Evolutionary conservation across 202 grass and related monocot species (phyloP), one percentile per base, ranked within the genome.

Genomic region (Tripidium arundinaceum): DNA sequence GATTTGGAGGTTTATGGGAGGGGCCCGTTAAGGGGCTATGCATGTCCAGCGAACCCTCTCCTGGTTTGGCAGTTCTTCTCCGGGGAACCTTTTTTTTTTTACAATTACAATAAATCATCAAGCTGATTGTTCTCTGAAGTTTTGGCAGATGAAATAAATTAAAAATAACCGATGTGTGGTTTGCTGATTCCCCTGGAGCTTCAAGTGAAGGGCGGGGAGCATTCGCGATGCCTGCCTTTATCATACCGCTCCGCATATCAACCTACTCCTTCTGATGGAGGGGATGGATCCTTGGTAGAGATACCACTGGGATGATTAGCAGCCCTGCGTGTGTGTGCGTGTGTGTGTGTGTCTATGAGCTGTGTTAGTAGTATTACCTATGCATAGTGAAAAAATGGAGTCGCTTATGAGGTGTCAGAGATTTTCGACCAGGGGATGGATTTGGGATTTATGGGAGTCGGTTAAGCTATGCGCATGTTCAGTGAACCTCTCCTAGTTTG

Each of bases 221-320:
- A 7, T 59, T 26, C 74, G 85, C 90, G 45, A 55, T 93, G 90
- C 83, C 78, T 90, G 84, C 85, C 85, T 84, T 96, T 96, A 78
- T 92, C 93, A 95, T 95, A 92, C 31, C 75, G 87, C 89, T 95
- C 93, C 89, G 64, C 3, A 95, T 43, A 95, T 76, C 79, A 60
- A 86, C 1, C 19, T 19, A 80, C 73, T 80, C 79, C 63, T 52
- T 86, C 8, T 75, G 33, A 79, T 65, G 87, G 74, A 72, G 57
- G 28, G 75, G 86, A 58, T 86, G 34, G 34, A 36, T 84, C 76
- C 25, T 76, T 62, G 70, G 77, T 84, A 28, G 79, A 90, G 21
- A 78, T 85, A 74, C 81, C 49, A 15, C 4, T 84, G 85, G 93
- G 90, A 82, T 60, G 88, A 96, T 91, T n/a, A 5, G 33, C 15